Conservation (phyloP, 2,329 filamentous ascomycete genomes). For the Arthrinium puccinioides region DNA sequence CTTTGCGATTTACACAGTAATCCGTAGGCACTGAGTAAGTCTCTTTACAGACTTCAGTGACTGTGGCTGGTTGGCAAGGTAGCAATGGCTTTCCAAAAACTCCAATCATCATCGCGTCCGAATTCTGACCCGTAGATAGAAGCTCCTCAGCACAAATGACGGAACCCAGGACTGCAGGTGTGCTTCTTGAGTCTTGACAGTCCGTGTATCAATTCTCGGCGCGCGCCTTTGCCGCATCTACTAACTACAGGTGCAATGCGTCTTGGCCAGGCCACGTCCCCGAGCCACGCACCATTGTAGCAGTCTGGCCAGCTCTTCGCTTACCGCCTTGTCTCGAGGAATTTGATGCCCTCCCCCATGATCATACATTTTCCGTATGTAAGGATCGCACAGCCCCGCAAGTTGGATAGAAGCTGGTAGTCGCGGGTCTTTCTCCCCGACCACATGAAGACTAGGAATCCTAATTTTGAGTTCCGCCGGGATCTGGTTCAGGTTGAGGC, state of each 20-base stretch:
- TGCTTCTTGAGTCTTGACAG: no score
- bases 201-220: no score
- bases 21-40: no score
- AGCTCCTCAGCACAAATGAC: no score
- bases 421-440: conserved; percentile 12
- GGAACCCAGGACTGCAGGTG: no score
- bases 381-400: conserved; percentile 21
- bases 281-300: conserved; percentile 17
- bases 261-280: conserved; percentile 18
- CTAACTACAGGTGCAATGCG: background rate
- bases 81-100: no score
- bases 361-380: conserved; percentile 17
- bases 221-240: no score
- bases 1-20: no score
- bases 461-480: conserved; percentile 20
- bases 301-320: conserved; percentile 10
- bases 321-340: conserved; percentile 10
- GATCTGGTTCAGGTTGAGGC: conserved; percentile 19
- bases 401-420: conserved; percentile 19
- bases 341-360: conserved; percentile 12
- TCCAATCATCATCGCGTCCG: no score
- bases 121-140: no score
- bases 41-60: no score
- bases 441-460: conserved; percentile 22
- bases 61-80: no score